Percentiles rank a stretch among this genome's conserved stretches.
Evolutionary conservation across 208 protist species (phyloP).

Genomic region (Leishmania gerbilli): DNA sequence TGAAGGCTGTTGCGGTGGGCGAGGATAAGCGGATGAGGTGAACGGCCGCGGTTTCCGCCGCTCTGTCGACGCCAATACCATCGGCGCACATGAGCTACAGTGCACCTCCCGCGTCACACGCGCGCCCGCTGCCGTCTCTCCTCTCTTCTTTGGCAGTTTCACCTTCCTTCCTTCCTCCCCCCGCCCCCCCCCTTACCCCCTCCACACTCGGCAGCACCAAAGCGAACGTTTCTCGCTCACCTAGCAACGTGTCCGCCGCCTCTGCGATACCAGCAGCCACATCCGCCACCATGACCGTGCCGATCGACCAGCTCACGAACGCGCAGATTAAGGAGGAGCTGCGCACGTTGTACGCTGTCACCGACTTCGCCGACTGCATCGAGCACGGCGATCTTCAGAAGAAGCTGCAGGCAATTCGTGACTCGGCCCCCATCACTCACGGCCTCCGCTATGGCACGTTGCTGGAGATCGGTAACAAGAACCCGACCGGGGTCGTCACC

Average conservation of each 20-base stretch:
- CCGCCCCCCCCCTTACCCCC: background rate
- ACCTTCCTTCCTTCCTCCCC: background rate
- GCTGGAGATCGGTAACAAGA: slow-evolving; percentile 72
- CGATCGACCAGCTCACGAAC: slow-evolving; percentile 49
- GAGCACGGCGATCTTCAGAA: slow-evolving; percentile 65
- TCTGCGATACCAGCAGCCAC: background rate
- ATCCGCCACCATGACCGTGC: slow-evolving; percentile 15
- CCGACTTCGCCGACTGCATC: slow-evolving; percentile 69
- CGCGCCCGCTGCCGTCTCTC: background rate
- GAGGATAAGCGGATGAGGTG: background rate
- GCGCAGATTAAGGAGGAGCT: slow-evolving; percentile 77
- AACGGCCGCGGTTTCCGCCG: background rate
- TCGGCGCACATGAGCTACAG: background rate
- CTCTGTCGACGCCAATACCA: background rate
- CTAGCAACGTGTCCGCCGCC: background rate
- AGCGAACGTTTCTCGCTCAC: background rate
- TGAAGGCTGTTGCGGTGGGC: background rate
- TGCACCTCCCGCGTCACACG: background rate
- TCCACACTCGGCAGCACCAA: background rate
- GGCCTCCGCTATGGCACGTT: slow-evolving; percentile 64
- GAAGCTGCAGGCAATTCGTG: slow-evolving; percentile 54
- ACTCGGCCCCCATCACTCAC: slow-evolving; percentile 51
- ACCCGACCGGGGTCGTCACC: slow-evolving; percentile 83
- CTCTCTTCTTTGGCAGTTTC: background rate
- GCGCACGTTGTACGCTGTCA: slow-evolving; percentile 57